phyloP scores from a whole-genome alignment of 345 rosid genomes.

The Salix brachista region DNA sequence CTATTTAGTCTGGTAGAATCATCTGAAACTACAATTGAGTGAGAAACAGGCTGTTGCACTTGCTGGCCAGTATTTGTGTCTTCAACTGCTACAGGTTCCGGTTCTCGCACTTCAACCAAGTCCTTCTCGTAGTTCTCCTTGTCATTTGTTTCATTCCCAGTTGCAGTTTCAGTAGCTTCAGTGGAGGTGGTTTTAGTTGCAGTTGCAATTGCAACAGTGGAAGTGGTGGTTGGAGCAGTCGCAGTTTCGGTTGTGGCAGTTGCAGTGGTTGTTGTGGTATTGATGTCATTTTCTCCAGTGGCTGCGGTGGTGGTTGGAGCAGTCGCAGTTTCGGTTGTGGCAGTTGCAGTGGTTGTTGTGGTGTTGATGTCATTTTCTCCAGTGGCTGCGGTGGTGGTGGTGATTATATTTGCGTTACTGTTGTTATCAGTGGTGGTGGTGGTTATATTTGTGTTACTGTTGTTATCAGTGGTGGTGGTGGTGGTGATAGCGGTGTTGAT shows the following conservation, averaged over 20 bases:
- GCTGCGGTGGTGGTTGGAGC: not conserved
- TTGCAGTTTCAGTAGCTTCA: not conserved
- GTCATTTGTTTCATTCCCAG: not conserved
- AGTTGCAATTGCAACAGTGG: not conserved
- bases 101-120: slow-evolving; percentile 30
- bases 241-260: not conserved
- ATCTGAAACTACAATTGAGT: slow-evolving; percentile 27
- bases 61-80: slow-evolving; percentile 32
- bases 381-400: not conserved
- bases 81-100: slow-evolving; percentile 32
- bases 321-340: not conserved
- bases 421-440: not conserved
- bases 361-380: not conserved
- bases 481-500: not conserved
- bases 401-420: not conserved
- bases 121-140: slow-evolving; percentile 11
- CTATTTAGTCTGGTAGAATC: slow-evolving; percentile 34
- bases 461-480: not conserved
- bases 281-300: not conserved
- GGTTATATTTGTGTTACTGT: not conserved
- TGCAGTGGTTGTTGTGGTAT: not conserved
- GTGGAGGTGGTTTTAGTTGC: not conserved
- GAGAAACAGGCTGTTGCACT: slow-evolving; percentile 19
- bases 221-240: not conserved
- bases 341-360: not conserved